Base-by-base conservation (phyloP, 257 asterid species). In the Verbascum thapsus region DNA sequence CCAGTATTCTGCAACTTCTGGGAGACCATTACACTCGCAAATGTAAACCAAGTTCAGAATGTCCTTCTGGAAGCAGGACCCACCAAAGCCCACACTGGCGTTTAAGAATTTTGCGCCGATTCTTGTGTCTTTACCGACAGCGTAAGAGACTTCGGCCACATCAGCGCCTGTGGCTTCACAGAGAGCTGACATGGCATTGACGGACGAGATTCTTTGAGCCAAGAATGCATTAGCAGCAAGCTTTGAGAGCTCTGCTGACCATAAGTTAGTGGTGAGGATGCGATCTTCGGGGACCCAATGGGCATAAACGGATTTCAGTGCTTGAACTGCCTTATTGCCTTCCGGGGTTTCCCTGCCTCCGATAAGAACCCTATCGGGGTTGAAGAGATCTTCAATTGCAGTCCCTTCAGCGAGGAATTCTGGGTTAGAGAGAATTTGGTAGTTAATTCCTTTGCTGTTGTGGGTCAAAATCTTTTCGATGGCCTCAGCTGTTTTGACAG, bases 241-340 rank as follows among this genome's bases (percentile, higher is more conserved):
- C 80, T 88, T 88, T 23, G 96, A 88, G 67, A 88, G 96, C 83
- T 88, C 96, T 6, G 96, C 96, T 0, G 96, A 88, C 96, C 96
- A 88, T 65, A 88, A 61, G 62, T 88, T 88, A 42, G 96, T 84
- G 77, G 94, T 80, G 58, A 88, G 23, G 80, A 88, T 88, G 66
- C 75, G 51, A 5, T 76, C 77, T 39, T 81, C 88, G n/a, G 95
- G 85, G 50, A 88, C 96, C 96, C 96, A 88, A 42, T 84, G 94
- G 20, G 96, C 90, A 54, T 88, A 86, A 62, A 88, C 92, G 34
- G 70, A 86, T 54, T 86, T 86, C 45, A 88, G 66, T 5, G 84
- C 67, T 63, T 88, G 67, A 63, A 88, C 83, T 8, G 96, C 95
- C 78, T 86, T 86, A 54, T 58, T 69, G 53, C 96, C 96, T 68